Base-by-base conservation (phyloP, 208 protist species). In the Acanthamoeba royreba region DNA sequence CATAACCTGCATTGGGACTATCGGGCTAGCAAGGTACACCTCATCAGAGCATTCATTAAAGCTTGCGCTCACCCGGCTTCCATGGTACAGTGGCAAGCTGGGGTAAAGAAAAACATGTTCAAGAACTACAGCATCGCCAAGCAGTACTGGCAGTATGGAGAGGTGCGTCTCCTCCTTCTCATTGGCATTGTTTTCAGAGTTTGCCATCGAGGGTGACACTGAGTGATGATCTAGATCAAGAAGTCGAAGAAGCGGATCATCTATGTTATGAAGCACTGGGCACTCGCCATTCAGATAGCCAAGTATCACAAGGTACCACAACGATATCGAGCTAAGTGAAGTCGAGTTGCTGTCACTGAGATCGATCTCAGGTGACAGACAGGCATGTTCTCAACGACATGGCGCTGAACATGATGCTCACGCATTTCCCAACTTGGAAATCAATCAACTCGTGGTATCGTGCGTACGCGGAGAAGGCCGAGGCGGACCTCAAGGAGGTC, bases 81-180 rank as follows among this genome's bases (percentile, higher is more conserved):
- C 49, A 55, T 55, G 49, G 38, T 22, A 17, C 9, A 89, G 81
- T 89, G 43, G 46, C 9, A 47, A 4, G 15, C 22, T 63, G 83
- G 83, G 5, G 83, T 90, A 1, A 17, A 52, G 1, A 58, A 90
- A 25, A 69, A 90, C 33, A 90, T 90, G 83, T 66, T 72, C 38
- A 90, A 90, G 83, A 90, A 90, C 53, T 69, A 90, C 49, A 58
- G 47, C 49, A 72, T 90, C 8, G 83, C 83, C 45, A 90, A 69
- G 83, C 52, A 58, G 53, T 90, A 90, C 38, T 90, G 83, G 83
- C 47, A 47, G 38, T 72, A 90, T 35, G 83, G 83, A 1, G 53
- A 90, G 83, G 74, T 85, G 17, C n/a, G 74, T 42, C 9, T 8
- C n/a, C 58, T 33, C n/a, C 33, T n/a, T n/a, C n/a, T n/a, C n/a